A percentile compares a stretch with the other conserved stretches of the same genome.
phyloP scores from a whole-genome alignment of 1,139 yeast species.

The Maudiozyma humilis region DNA sequence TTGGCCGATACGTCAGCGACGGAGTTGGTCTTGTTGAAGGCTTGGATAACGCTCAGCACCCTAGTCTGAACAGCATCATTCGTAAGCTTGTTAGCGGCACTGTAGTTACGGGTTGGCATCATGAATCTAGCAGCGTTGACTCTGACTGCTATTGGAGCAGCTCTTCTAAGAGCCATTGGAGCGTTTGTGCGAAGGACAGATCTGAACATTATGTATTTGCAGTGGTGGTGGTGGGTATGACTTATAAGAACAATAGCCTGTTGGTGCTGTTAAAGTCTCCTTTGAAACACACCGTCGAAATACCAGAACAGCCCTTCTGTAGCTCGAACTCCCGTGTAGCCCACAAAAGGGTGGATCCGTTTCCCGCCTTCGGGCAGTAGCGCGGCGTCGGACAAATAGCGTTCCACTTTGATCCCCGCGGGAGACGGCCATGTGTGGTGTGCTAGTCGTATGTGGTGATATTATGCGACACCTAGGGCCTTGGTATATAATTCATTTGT shows the following conservation, averaged over 20 bases:
- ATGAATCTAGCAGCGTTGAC: constrained; percentile 7
- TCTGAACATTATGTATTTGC: constrained; percentile 15
- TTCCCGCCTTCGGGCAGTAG: not conserved
- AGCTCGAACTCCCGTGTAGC: not conserved
- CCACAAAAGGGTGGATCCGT: not conserved
- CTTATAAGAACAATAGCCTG: too few species aligned
- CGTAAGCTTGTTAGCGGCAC: constrained; percentile 15
- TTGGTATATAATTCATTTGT: too few species aligned
- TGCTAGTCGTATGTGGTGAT: too few species aligned
- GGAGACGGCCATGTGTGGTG: too few species aligned
- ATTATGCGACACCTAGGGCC: too few species aligned
- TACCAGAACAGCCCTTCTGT: not conserved
- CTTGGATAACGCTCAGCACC: constrained; percentile 27
- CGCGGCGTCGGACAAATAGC: not conserved
- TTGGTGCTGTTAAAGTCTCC: not conserved
- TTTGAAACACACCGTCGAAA: too few species aligned
- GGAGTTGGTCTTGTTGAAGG: constrained; percentile 27
- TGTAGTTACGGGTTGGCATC: constrained; percentile 19
- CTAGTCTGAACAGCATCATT: constrained; percentile 24
- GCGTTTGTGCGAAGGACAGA: constrained; percentile 18
- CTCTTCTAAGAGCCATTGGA: constrained; percentile 13
- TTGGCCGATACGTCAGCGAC: constrained; percentile 25
- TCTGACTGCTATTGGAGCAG: constrained; percentile 3
- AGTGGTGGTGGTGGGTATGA: not conserved
- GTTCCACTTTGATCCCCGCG: not conserved